Evolutionary conservation across 345 rosid species (phyloP).

Genomic region (Salix exigua): DNA sequence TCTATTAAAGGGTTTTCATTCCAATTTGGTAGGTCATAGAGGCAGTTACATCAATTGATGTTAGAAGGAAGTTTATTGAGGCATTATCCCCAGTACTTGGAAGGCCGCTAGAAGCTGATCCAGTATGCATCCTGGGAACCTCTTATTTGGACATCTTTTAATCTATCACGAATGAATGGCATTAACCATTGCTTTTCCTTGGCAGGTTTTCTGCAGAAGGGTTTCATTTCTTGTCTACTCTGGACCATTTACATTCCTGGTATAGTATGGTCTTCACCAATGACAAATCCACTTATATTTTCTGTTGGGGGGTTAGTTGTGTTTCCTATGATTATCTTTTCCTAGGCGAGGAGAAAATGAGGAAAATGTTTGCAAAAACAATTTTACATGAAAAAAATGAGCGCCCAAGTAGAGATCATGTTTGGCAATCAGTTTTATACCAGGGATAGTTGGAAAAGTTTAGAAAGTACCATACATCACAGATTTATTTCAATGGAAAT

Average conservation of each 20-base stretch:
- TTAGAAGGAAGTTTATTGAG: constrained; percentile 73
- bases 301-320: too few species aligned
- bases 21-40: constrained; percentile 48
- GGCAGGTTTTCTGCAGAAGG: constrained; percentile 74
- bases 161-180: constrained; percentile 6
- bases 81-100: constrained; percentile 66
- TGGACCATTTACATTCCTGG: constrained; percentile 78
- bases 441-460: not conserved
- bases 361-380: not conserved
- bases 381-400: not conserved
- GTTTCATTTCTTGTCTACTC: constrained; percentile 64
- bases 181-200: constrained; percentile 24
- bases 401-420: not conserved
- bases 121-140: constrained; percentile 45
- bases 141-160: not conserved
- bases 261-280: constrained; percentile 18
- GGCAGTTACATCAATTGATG: constrained; percentile 64
- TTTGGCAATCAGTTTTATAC: not conserved
- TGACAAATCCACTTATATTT: not conserved
- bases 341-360: not conserved
- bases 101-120: constrained; percentile 88
- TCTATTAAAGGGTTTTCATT: constrained; percentile 7
- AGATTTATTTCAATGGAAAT: not conserved
- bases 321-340: not conserved
- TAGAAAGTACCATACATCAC: not conserved